These are phyloP conservation scores for Eimeria praecox DNA, from an alignment of 169 alveolate species.

Conservation along the genomic window DNA sequence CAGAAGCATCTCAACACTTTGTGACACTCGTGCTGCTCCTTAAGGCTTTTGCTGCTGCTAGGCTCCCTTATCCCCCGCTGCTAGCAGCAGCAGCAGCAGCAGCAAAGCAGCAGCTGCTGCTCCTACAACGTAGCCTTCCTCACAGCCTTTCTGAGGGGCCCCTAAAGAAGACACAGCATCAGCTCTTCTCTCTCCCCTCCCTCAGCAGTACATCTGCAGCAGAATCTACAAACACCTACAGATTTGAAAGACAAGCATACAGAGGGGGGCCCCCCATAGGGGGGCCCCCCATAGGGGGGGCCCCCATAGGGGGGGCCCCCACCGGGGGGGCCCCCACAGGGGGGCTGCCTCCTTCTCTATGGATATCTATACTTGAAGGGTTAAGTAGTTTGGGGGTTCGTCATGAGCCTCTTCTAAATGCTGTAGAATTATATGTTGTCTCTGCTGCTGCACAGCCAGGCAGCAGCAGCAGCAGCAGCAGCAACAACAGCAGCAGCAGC, in stretches of 20 bases:
- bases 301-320: too few relatives aligned
- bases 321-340: slow-evolving; percentile 1
- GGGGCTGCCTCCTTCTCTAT: slow-evolving; percentile 1
- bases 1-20: slow-evolving; percentile 14
- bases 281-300: too few relatives aligned
- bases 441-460: background rate
- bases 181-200: too few relatives aligned
- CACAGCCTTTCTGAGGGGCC: background rate
- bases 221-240: too few relatives aligned
- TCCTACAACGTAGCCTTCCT: background rate
- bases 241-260: too few relatives aligned
- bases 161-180: background rate
- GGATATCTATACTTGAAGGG: background rate
- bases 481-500: background rate
- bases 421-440: background rate
- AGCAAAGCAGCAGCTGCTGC: background rate
- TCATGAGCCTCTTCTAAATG: slow-evolving; percentile 9
- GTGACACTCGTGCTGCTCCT: slow-evolving; percentile 30
- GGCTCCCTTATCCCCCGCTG: slow-evolving; percentile 45
- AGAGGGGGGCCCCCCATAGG: too few relatives aligned
- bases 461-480: background rate
- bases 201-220: too few relatives aligned
- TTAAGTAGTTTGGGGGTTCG: background rate
- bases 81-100: background rate
- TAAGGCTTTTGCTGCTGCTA: slow-evolving; percentile 47